Conservation (phyloP, 2,329 filamentous ascomycete species). For the Arthrinium puccinioides region DNA sequence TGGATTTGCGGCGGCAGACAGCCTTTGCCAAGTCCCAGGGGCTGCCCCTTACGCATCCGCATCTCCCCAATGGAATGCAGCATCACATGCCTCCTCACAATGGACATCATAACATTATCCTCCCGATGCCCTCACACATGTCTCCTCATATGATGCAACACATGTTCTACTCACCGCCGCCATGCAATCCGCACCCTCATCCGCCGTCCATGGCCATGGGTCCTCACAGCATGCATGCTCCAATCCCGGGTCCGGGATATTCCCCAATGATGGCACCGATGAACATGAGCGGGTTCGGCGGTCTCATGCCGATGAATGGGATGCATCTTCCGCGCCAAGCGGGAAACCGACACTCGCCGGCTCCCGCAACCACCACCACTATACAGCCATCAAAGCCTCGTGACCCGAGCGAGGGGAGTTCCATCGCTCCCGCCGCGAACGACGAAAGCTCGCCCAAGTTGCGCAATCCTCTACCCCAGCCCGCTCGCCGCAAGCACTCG, state of each 20-base stretch:
- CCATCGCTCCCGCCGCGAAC: not conserved
- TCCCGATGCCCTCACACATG: constrained; percentile 1
- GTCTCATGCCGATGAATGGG: constrained; percentile 10
- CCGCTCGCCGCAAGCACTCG: constrained; percentile 26
- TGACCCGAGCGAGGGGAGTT: not conserved
- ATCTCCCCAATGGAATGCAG: too few species aligned
- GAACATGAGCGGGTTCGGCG: constrained; percentile 10
- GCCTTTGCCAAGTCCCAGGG: constrained; percentile 17
- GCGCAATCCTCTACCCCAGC: constrained; percentile 16
- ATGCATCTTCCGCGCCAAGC: not conserved
- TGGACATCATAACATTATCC: not conserved
- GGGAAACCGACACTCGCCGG: too few species aligned
- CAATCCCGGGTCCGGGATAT: constrained; percentile 12
- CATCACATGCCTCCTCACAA: constrained; percentile 2
- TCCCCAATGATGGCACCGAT: constrained; percentile 19
- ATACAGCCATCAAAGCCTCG: not conserved
- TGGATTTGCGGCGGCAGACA: constrained; percentile 20
- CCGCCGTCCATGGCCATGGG: constrained; percentile 19
- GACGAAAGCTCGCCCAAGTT: not conserved
- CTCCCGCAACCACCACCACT: not conserved
- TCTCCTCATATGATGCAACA: constrained; percentile 14
- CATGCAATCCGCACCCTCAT: constrained; percentile 14
- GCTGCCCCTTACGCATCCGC: constrained; percentile 15
- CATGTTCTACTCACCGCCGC: constrained; percentile 13
- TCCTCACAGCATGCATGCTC: constrained; percentile 12